Evolutionary conservation across 1,139 yeast species (phyloP).

Genomic region (Arxiozyma telluris): DNA sequence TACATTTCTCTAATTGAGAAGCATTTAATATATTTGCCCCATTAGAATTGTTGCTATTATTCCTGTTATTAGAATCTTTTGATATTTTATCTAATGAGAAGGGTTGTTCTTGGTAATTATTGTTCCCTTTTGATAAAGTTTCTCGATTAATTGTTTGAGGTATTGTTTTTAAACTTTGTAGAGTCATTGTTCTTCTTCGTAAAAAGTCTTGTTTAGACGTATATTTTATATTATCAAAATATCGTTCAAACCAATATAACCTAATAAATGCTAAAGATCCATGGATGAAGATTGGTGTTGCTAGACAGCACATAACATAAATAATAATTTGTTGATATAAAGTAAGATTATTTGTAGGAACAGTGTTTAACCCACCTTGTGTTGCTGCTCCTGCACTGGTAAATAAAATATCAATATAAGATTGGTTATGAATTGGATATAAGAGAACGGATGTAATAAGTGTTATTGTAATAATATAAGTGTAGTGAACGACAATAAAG

Average conservation of each 20-base stretch:
- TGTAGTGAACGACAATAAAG: slow-evolving; percentile 70
- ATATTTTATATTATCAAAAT: slow-evolving; percentile 70
- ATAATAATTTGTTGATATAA: slow-evolving; percentile 70
- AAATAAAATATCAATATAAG: slow-evolving; percentile 71
- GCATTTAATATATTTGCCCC: background rate
- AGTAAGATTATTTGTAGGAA: slow-evolving; percentile 49
- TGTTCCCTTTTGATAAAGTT: background rate
- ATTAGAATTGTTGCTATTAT: background rate
- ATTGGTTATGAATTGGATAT: slow-evolving; percentile 55
- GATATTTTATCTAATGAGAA: slow-evolving; percentile 24
- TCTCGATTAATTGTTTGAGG: slow-evolving; percentile 4
- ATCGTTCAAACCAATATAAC: slow-evolving; percentile 78
- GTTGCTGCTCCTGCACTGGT: slow-evolving; percentile 67
- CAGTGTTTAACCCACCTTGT: slow-evolving; percentile 82
- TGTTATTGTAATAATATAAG: slow-evolving; percentile 44
- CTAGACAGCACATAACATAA: slow-evolving; percentile 48
- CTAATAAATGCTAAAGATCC: slow-evolving; percentile 66
- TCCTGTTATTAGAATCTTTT: slow-evolving; percentile 13
- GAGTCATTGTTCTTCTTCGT: slow-evolving; percentile 69
- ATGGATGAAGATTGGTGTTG: slow-evolving; percentile 87
- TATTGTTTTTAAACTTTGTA: slow-evolving; percentile 14
- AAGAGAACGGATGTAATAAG: slow-evolving; percentile 61
- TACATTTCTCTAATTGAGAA: background rate
- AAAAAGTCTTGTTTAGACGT: slow-evolving; percentile 62
- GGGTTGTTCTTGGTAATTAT: slow-evolving; percentile 20